Conservation (phyloP, 2,329 filamentous ascomycete genomes). For the Aspergillus tubingensis region DNA sequence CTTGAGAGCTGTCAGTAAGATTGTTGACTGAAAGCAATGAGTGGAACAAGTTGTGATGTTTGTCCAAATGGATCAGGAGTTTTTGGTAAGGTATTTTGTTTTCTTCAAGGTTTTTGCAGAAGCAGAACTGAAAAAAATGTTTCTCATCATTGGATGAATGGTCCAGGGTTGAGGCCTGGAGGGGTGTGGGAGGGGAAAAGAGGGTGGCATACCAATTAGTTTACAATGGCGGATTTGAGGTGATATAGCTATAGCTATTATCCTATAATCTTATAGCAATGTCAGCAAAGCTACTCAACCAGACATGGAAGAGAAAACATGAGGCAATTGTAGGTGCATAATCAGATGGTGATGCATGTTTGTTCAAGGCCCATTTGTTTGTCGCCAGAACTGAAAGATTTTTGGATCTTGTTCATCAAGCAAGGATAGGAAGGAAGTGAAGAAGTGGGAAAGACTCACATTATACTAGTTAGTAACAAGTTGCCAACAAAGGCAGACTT, state of each 20-base stretch:
- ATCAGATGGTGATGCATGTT: conserved; percentile 66
- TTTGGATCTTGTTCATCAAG: conserved; percentile 57
- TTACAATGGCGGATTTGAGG: not conserved
- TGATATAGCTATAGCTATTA: not conserved
- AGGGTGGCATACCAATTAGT: conserved; percentile 2
- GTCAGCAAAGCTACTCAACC: conserved; percentile 14
- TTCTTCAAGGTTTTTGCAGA: conserved; percentile 62
- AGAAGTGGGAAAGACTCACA: conserved; percentile 27
- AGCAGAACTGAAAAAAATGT: conserved; percentile 63
- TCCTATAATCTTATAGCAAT: not conserved
- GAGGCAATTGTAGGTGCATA: conserved; percentile 15
- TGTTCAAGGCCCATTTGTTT: conserved; percentile 56
- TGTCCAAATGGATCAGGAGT: conserved; percentile 45
- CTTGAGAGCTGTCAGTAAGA: conserved; percentile 20
- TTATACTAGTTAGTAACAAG: conserved; percentile 22
- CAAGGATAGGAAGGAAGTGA: conserved; percentile 13
- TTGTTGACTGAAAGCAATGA: conserved; percentile 4
- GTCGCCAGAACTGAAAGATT: conserved; percentile 54
- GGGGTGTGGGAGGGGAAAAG: conserved; percentile 1
- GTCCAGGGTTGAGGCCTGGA: not conserved
- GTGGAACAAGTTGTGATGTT: conserved; percentile 16
- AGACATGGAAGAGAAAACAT: not conserved
- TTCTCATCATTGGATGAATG: conserved; percentile 48
- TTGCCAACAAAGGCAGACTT: not conserved
- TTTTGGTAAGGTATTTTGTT: conserved; percentile 61